Evolutionary conservation across 2,329 filamentous ascomycete genomes (phyloP), one percentile per base, ranked within the genome.

Genomic region (Akanthomyces uredinophilus): DNA sequence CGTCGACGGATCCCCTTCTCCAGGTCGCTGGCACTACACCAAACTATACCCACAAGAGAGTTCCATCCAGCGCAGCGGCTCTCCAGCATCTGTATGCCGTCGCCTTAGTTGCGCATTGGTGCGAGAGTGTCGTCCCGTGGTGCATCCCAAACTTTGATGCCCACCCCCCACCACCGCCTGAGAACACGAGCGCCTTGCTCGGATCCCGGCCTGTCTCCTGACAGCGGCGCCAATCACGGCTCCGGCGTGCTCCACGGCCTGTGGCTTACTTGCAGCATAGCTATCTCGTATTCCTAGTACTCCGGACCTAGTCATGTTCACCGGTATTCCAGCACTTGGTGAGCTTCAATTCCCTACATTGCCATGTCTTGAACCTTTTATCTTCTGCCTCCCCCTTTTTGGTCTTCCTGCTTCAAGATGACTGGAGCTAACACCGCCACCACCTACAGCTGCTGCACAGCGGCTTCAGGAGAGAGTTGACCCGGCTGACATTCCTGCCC

Each of bases 401-500:
- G 13, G 2, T 3, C 27, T 8, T 10, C 13, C 11, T 22, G 5
- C 29, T 29, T 57, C 41, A 13, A 4, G 22, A 11, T 27, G 43
- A 50, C 39, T 50, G 37, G 18, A 22, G 35, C 61, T 63, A 59
- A 63, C 54, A 47, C 14, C 13, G 35, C 22, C 35, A n/a, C 35
- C 4, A 24, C 27, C 11, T 24, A 37, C 39, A 46, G 47, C 27
- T 4, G 27, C 50, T 43, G 47, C 57, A 3, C 57, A 53, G 22
- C 37, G 56, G 6, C 11, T 43, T 14, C 37, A 35, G 20, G 46
- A 62, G 16, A 74, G 70, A 65, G 66, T 78, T 67, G 71, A 77
- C 61, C 79, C 81, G 22, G 79, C 81, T 67, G 77, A 85, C 64
- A 77, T 86, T 14, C 83, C 83, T n/a, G 77, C 81, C 44, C 78